Evolutionary conservation across 1,139 yeast species (phyloP), one percentile per base, ranked within the genome.

Genomic region (Eremothecium gossypii): DNA sequence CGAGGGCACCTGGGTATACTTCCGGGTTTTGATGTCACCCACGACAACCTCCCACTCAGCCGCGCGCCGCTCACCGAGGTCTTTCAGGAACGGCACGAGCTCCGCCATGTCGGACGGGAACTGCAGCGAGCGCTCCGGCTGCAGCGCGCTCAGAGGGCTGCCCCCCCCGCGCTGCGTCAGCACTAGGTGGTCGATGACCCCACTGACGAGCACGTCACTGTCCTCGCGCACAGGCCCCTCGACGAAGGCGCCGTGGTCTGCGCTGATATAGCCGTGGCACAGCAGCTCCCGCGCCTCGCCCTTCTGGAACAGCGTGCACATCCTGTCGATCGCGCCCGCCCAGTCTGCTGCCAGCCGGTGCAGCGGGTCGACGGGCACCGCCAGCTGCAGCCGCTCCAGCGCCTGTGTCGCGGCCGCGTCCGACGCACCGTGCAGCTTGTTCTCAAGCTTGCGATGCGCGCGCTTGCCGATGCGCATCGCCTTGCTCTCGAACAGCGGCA

Each of bases 201-300:
- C 89, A 53, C 83, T 77, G 4, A 79, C 67, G 17, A 78, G 57
- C 1, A 73, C 64, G 36, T 60, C 63, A 8, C 57, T 49, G 1
- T 51, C 47, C 10, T 44, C 41, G n/a, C 37, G 47, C n/a, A 44
- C 41, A 7, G 41, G 30, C 10, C 44, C 46, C 1, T 54, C 49
- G 1, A 64, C 48, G 28, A 72, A 55, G 6, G 49, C 44, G 2
- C 61, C 59, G 1, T 52, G 45, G 0, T 55, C 45, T 1, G 66
- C 47, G 49, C 73, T 64, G 13, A 77, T 49, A 48, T 70, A 74
- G 2, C 75, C 74, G 56, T 78, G 82, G 5, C 77, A 70, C 41
- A 76, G 58, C 4, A 81, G 56, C 54, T 82, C 89, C 47, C 87
- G 64, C 1, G 83, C 77, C 44, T 72, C 72, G 0, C 83, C 77